These are phyloP conservation scores for Mrakia frigida DNA, from an alignment of 768 basidiomycete genomes.

Conservation along the genomic window DNA sequence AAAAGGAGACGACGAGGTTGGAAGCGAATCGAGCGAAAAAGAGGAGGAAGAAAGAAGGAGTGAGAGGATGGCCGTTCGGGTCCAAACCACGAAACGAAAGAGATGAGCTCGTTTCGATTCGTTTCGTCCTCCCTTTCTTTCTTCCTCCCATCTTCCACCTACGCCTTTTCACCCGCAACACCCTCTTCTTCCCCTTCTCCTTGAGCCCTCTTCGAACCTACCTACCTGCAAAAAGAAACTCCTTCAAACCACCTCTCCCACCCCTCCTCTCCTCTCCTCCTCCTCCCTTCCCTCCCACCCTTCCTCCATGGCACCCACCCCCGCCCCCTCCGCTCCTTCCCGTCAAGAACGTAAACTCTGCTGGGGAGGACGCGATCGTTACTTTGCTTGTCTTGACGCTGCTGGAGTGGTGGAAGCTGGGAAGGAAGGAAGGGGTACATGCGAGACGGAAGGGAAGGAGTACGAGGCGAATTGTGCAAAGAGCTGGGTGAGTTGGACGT, in stretches of 20 bases:
- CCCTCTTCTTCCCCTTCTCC: not conserved
- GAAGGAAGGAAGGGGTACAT: constrained; percentile 57
- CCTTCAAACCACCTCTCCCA: not conserved
- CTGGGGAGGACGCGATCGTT: constrained; percentile 77
- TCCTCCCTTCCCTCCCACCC: not conserved
- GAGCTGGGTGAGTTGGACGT: constrained; percentile 71
- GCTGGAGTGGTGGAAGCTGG: constrained; percentile 66
- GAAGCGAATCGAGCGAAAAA: too few relatives aligned
- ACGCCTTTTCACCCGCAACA: not conserved
- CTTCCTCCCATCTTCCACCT: not conserved
- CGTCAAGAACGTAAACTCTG: constrained; percentile 70
- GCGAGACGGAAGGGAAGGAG: constrained; percentile 52
- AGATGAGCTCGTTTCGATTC: too few relatives aligned
- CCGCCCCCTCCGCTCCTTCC: constrained; percentile 42
- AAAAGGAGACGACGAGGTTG: too few relatives aligned
- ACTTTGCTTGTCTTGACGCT: constrained; percentile 76
- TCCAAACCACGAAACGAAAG: too few relatives aligned
- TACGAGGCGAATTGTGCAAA: constrained; percentile 75
- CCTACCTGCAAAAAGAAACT: not conserved
- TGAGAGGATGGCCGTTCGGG: too few relatives aligned
- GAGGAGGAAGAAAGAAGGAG: too few relatives aligned
- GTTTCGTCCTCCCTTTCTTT: not conserved
- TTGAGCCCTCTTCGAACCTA: not conserved
- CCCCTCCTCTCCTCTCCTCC: not conserved
- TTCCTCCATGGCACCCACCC: constrained; percentile 30